These are phyloP conservation scores for Castanea mollissima DNA, from an alignment of 306 rosid genomes.

Conservation along the genomic window DNA sequence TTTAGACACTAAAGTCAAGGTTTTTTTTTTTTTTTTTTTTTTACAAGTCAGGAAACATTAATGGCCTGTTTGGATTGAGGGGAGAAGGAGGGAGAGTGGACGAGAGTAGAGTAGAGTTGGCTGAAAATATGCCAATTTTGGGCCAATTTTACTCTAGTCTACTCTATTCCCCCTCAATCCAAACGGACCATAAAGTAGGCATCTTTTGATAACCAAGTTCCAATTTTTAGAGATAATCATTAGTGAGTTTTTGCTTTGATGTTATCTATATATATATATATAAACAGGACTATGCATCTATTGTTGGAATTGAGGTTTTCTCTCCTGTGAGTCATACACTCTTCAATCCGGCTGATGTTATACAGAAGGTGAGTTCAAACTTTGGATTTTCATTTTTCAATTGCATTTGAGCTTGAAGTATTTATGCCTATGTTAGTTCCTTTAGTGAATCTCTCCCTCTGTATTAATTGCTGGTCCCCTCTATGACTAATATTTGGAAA, in stretches of 20 bases:
- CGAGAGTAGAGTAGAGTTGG: too few relatives aligned
- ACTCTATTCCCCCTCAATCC: too few relatives aligned
- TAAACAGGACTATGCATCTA: slow-evolving; percentile 48
- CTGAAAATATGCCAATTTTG: too few relatives aligned
- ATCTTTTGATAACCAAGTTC: neutral
- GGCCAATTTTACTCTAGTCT: too few relatives aligned
- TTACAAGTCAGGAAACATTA: neutral
- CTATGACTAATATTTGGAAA: slow-evolving; percentile 27
- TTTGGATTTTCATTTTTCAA: slow-evolving; percentile 4
- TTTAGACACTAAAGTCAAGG: slow-evolving; percentile 67
- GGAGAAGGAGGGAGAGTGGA: too few relatives aligned
- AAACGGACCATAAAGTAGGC: neutral
- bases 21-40: slow-evolving; percentile 8
- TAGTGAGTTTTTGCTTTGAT: neutral
- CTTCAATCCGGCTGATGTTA: slow-evolving; percentile 71
- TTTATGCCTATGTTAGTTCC: neutral
- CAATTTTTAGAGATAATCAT: neutral
- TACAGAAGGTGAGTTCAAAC: slow-evolving; percentile 54
- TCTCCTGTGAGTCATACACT: slow-evolving; percentile 92
- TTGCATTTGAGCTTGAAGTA: neutral
- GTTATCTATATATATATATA: too few relatives aligned
- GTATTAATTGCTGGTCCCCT: slow-evolving; percentile 21
- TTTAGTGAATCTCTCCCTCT: neutral
- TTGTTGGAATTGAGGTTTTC: slow-evolving; percentile 71
- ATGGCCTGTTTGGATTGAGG: too few relatives aligned